Evolutionary conservation across 805 yeast species (phyloP).

Genomic region (Ogataea kodamae): DNA sequence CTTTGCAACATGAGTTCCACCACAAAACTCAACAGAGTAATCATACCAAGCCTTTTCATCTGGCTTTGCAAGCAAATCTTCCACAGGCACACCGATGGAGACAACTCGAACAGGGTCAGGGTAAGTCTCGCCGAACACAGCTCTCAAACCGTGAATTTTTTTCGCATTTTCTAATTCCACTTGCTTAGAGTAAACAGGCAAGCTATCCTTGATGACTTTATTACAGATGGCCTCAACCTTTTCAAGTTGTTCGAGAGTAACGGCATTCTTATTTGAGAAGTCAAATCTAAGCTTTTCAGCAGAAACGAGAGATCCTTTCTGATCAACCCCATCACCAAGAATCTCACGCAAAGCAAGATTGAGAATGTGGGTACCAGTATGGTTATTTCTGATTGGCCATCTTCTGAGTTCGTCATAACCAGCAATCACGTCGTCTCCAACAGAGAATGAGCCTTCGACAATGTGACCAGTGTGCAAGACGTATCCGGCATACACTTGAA

Average conservation of each 20-base stretch:
- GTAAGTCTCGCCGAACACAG: conserved; percentile 97
- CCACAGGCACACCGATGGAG: conserved; percentile 88
- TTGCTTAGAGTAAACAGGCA: conserved; percentile 76
- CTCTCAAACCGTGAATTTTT: conserved; percentile 81
- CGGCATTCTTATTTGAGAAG: conserved; percentile 87
- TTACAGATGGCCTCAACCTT: conserved; percentile 75
- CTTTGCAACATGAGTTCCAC: conserved; percentile 95
- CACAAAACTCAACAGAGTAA: conserved; percentile 92
- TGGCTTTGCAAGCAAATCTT: conserved; percentile 72
- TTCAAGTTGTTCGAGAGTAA: conserved; percentile 65
- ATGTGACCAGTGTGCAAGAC: conserved; percentile 91
- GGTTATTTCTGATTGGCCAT: conserved; percentile 95
- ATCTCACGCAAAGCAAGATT: conserved; percentile 85
- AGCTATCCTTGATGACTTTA: conserved; percentile 65
- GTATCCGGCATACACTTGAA: conserved; percentile 89
- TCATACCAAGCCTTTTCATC: conserved; percentile 68
- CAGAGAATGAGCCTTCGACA: conserved; percentile 68
- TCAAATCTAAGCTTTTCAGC: conserved; percentile 95
- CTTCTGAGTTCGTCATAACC: conserved; percentile 91
- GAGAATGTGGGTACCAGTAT: conserved; percentile 95
- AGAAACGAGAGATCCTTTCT: conserved; percentile 94
- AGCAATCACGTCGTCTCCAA: conserved; percentile 73
- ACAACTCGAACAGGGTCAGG: conserved; percentile 99
- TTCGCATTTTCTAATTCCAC: conserved; percentile 73
- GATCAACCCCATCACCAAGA: conserved; percentile 85